Evolutionary conservation across 371 early-diverging fungal genomes (phyloP).

Genomic region (Amoeboaphelidium occidentale): DNA sequence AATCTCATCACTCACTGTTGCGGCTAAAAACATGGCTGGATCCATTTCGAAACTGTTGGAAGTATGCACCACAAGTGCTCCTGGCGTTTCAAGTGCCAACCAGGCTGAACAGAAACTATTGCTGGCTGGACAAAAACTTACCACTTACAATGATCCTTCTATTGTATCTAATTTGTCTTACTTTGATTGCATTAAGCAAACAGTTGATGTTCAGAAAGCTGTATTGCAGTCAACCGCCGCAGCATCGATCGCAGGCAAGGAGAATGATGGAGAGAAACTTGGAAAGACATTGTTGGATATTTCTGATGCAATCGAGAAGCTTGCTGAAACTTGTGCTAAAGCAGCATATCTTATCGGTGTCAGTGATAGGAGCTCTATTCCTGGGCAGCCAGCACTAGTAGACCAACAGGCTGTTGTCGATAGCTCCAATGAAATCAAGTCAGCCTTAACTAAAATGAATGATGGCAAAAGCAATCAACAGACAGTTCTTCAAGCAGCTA

Average conservation of each 20-base stretch:
- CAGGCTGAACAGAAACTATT: background rate
- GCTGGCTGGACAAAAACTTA: background rate
- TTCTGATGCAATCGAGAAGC: background rate
- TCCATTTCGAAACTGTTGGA: background rate
- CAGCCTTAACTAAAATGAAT: slow-evolving; percentile 10
- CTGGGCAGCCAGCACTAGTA: slow-evolving; percentile 10
- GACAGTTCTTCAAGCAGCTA: slow-evolving; percentile 14
- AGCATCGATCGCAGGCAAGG: background rate
- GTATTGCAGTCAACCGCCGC: background rate
- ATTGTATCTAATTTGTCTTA: background rate
- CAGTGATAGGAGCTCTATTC: slow-evolving; percentile 12
- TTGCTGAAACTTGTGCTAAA: slow-evolving; percentile 6
- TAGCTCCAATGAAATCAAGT: slow-evolving; percentile 10
- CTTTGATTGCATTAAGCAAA: background rate
- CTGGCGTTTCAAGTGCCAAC: background rate
- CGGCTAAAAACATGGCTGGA: background rate
- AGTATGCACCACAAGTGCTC: background rate
- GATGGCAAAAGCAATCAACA: slow-evolving; percentile 11
- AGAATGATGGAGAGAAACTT: background rate
- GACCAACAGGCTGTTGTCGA: slow-evolving; percentile 7
- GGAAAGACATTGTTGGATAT: background rate
- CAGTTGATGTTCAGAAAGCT: background rate
- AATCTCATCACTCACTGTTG: background rate
- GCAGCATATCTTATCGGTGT: slow-evolving; percentile 19
- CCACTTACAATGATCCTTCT: background rate